A percentile compares a stretch with the other conserved stretches of the same genome.
phyloP scores from a whole-genome alignment of 306 rosid species.

The Dicorynia guianensis region DNA sequence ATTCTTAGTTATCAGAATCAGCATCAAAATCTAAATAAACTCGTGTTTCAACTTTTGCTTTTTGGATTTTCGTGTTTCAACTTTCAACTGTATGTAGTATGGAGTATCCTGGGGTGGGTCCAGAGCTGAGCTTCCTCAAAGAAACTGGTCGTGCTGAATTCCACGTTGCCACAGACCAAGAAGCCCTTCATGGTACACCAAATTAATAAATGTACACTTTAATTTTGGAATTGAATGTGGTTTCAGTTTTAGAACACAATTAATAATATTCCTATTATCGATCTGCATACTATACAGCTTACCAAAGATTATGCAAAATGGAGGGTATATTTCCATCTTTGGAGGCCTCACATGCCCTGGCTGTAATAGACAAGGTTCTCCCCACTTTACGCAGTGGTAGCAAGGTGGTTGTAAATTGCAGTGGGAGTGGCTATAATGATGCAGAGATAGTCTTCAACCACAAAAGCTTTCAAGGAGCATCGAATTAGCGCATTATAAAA shows the following conservation, averaged over 20 bases:
- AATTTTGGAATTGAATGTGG: no score
- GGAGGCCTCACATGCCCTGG: constrained; percentile 78
- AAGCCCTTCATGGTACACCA: constrained; percentile 65
- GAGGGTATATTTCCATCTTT: constrained; percentile 75
- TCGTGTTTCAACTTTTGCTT: no score
- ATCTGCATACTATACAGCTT: constrained; percentile 49
- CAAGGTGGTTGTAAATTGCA: constrained; percentile 69
- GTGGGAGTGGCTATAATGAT: constrained; percentile 77
- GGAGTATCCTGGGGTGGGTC: constrained; percentile 81
- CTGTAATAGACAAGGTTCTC: constrained; percentile 51
- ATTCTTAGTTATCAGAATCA: neutral
- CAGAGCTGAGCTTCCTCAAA: constrained; percentile 73
- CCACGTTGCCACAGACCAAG: constrained; percentile 56
- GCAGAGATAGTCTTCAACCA: constrained; percentile 41
- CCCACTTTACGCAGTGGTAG: constrained; percentile 44
- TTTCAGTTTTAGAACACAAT: no score
- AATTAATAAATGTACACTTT: neutral
- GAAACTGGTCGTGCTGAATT: constrained; percentile 73
- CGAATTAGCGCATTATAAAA: no score
- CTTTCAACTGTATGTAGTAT: constrained; percentile 45
- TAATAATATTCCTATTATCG: no score
- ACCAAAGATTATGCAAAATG: constrained; percentile 55
- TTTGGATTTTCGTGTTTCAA: no score
- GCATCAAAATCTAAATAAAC: no score
- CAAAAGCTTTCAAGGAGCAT: neutral